Percentiles rank a stretch among this genome's conserved stretches.
Conservation (phyloP, 352 stramenopile genomes). For the Globisporangium barbulae region DNA sequence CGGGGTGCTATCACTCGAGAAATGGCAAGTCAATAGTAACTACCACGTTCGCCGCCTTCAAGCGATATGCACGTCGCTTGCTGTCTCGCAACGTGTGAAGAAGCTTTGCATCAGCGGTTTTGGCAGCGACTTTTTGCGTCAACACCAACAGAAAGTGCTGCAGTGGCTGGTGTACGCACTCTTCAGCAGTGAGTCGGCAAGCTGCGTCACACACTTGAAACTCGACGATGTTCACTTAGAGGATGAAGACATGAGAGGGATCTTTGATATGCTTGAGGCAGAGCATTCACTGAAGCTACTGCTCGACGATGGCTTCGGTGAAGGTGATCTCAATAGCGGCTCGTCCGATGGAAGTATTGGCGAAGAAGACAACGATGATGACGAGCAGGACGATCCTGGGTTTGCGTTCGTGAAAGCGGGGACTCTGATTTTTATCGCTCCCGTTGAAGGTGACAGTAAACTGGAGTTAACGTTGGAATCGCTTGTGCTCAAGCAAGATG, state of each 20-base stretch:
- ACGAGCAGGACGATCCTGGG: neutral
- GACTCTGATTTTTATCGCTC: neutral
- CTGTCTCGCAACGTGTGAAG: neutral
- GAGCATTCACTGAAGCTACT: neutral
- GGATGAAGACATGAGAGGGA: neutral
- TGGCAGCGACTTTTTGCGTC: neutral
- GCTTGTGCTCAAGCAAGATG: conserved; percentile 1
- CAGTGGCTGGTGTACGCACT: conserved; percentile 6
- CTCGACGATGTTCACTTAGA: neutral
- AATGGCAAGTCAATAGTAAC: neutral
- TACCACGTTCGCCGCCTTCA: neutral
- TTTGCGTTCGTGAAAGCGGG: neutral
- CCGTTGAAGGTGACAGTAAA: neutral
- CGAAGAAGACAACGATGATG: neutral
- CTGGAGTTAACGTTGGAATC: neutral
- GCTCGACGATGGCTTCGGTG: neutral
- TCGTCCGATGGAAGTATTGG: too few relatives aligned
- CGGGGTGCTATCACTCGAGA: neutral
- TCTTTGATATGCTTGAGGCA: neutral
- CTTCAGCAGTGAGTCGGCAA: conserved; percentile 5
- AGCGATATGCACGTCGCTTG: neutral
- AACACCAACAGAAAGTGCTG: neutral
- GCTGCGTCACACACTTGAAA: neutral
- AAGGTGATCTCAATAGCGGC: too few relatives aligned
- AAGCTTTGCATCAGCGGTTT: neutral